phyloP scores from a whole-genome alignment of 352 stramenopile species.

The Phytopythium litorale region DNA sequence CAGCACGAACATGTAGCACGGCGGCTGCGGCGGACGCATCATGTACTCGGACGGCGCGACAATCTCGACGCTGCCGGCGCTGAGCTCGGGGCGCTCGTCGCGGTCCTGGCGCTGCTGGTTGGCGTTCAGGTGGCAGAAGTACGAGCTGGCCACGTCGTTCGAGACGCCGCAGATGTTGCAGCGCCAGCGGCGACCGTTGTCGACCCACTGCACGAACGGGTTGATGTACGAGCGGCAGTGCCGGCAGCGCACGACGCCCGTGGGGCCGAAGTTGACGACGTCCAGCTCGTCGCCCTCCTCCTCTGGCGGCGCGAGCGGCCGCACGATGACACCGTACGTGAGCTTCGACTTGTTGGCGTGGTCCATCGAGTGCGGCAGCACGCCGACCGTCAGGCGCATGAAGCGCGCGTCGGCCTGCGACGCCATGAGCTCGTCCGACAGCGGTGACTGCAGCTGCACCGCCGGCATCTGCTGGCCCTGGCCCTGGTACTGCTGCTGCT shows the following conservation, averaged over 20 bases:
- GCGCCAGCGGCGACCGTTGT: constrained; percentile 82
- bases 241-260: constrained; percentile 82
- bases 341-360: constrained; percentile 82
- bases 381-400: constrained; percentile 78
- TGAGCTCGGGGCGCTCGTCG: constrained; percentile 85
- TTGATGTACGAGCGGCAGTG: constrained; percentile 91
- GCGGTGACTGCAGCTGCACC: constrained; percentile 32
- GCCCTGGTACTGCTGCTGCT: constrained; percentile 30
- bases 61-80: constrained; percentile 78
- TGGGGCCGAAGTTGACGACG: constrained; percentile 86
- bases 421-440: constrained; percentile 68
- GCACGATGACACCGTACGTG: constrained; percentile 83
- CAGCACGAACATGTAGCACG: constrained; percentile 89
- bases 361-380: constrained; percentile 78
- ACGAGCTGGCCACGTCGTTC: constrained; percentile 92
- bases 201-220: constrained; percentile 87
- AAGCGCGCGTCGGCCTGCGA: constrained; percentile 74
- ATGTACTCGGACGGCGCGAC: constrained; percentile 87
- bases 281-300: constrained; percentile 66
- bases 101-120: constrained; percentile 93
- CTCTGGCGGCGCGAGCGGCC: constrained; percentile 65
- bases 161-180: constrained; percentile 89
- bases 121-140: constrained; percentile 97
- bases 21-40: constrained; percentile 84
- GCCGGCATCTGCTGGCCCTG: constrained; percentile 23